Conservation (phyloP, 352 stramenopile genomes). For the Albugo candida region DNA sequence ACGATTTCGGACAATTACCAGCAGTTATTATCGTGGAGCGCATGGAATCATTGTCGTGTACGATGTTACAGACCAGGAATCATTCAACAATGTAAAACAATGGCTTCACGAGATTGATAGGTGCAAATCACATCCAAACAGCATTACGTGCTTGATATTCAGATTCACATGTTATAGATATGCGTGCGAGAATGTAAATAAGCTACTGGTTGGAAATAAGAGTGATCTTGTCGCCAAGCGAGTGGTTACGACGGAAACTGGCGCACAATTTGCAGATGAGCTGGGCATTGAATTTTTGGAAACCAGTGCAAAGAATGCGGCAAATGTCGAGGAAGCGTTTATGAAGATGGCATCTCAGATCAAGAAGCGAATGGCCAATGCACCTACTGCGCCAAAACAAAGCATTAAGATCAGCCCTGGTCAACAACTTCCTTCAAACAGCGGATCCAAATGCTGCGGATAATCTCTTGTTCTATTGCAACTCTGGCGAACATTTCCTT, state of each 20-base stretch:
- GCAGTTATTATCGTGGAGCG: slow-evolving; percentile 95
- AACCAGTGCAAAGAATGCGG: slow-evolving; percentile 96
- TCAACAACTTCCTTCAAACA: slow-evolving; percentile 40
- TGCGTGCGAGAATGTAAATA: slow-evolving; percentile 96
- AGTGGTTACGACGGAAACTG: slow-evolving; percentile 90
- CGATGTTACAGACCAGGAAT: slow-evolving; percentile 96
- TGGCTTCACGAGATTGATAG: slow-evolving; percentile 97
- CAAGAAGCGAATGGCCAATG: slow-evolving; percentile 84
- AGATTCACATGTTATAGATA: slow-evolving; percentile 32
- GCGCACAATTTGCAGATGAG: slow-evolving; percentile 93
- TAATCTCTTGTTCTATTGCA: too few species aligned
- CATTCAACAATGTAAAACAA: slow-evolving; percentile 98
- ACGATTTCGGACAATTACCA: slow-evolving; percentile 97
- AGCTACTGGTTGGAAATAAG: slow-evolving; percentile 99
- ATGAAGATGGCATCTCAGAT: slow-evolving; percentile 98
- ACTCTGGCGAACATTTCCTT: too few species aligned
- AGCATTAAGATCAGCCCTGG: slow-evolving; percentile 40
- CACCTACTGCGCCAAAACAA: slow-evolving; percentile 44
- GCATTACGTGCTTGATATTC: not conserved
- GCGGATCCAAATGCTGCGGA: slow-evolving; percentile 54
- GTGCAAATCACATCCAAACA: slow-evolving; percentile 3
- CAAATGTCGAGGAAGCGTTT: slow-evolving; percentile 99
- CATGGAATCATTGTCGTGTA: slow-evolving; percentile 98
- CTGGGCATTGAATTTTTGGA: slow-evolving; percentile 98
- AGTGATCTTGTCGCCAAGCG: slow-evolving; percentile 94